Evolutionary conservation across 2,329 filamentous ascomycete species (phyloP).

Genomic region (Sclerotinia nivalis): DNA sequence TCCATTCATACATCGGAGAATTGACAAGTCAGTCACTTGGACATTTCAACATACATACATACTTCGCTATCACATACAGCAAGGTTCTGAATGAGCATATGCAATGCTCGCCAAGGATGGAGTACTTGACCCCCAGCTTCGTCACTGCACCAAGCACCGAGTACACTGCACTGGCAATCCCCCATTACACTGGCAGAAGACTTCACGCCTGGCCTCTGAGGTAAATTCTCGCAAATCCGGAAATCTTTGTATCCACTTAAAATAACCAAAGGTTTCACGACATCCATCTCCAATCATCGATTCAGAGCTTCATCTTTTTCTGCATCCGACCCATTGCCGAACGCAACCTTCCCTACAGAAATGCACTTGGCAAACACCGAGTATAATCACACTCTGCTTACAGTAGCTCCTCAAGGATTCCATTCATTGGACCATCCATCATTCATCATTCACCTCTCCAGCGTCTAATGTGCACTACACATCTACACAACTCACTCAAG

Average conservation of each 20-base stretch:
- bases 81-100: neutral
- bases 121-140: constrained; percentile 4
- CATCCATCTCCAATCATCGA: neutral
- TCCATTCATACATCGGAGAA: neutral
- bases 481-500: neutral
- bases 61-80: neutral
- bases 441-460: neutral
- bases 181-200: neutral
- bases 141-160: neutral
- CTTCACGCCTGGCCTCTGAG: neutral
- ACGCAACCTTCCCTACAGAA: neutral
- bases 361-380: neutral
- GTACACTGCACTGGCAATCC: neutral
- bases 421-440: neutral
- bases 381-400: neutral
- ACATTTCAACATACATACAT: neutral
- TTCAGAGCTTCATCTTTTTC: neutral
- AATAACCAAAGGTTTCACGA: neutral
- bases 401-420: neutral
- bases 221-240: neutral
- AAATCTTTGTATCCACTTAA: neutral
- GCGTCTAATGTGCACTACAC: neutral
- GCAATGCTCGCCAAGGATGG: neutral
- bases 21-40: constrained; percentile 6
- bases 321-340: neutral